phyloP scores from a whole-genome alignment of 2,329 filamentous ascomycete species.

The Paradendryphiella salina region DNA sequence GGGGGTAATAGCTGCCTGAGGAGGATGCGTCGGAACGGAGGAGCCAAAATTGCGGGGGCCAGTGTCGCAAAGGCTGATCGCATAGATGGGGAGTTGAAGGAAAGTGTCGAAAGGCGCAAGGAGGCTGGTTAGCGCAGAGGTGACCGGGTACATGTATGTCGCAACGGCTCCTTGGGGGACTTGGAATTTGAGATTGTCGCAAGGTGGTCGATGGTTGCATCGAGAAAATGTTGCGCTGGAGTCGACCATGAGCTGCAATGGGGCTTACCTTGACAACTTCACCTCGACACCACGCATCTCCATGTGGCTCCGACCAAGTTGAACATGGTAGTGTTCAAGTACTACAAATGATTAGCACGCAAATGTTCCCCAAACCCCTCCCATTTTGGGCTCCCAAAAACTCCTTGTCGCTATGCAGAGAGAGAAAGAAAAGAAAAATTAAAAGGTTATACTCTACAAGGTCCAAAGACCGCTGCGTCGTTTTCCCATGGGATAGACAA shows the following conservation, averaged over 20 bases:
- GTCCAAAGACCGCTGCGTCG: slow-evolving; percentile 47
- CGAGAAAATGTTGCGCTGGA: slow-evolving; percentile 5
- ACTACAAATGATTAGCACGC: slow-evolving; percentile 29
- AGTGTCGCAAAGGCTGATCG: slow-evolving; percentile 1
- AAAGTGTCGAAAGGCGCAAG: neutral
- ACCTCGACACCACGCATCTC: slow-evolving; percentile 24
- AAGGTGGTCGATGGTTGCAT: slow-evolving; percentile 8
- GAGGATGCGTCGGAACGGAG: neutral
- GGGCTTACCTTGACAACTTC: slow-evolving; percentile 24
- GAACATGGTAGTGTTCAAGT: slow-evolving; percentile 15
- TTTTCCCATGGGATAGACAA: slow-evolving; percentile 56
- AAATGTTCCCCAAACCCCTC: slow-evolving; percentile 5
- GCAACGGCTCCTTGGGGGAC: neutral
- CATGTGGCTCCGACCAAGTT: slow-evolving; percentile 9
- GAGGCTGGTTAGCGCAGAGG: neutral
- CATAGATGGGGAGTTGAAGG: neutral
- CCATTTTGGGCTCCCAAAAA: slow-evolving; percentile 18
- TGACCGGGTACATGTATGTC: neutral
- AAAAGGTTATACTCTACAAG: slow-evolving; percentile 30
- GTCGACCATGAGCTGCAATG: slow-evolving; percentile 7
- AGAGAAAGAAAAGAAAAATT: slow-evolving; percentile 9
- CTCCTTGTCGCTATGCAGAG: slow-evolving; percentile 26
- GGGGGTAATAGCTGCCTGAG: neutral
- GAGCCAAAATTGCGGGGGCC: slow-evolving; percentile 2
- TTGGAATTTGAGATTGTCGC: slow-evolving; percentile 5